phyloP scores from a whole-genome alignment of 2,329 filamentous ascomycete species.

The Plenodomus tracheiphilus region DNA sequence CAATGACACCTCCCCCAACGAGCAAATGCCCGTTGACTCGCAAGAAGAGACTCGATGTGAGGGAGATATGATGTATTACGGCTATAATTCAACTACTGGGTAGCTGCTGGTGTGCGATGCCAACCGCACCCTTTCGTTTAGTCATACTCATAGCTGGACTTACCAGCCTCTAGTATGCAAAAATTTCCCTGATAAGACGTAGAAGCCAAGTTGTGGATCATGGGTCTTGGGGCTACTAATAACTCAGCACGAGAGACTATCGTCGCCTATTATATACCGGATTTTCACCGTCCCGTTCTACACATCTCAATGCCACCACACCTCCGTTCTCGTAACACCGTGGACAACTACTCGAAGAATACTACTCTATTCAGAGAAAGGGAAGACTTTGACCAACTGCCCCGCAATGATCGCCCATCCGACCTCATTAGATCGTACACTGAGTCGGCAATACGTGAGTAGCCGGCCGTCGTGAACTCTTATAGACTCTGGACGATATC shows the following conservation, averaged over 20 bases:
- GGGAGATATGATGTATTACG: too few species aligned
- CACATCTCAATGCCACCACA: background rate
- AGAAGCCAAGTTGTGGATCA: background rate
- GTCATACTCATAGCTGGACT: too few species aligned
- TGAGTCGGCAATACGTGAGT: background rate
- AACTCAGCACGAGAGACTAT: background rate
- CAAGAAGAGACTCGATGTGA: too few species aligned
- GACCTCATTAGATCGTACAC: background rate
- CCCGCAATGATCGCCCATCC: background rate
- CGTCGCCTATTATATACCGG: background rate
- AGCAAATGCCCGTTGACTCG: too few species aligned
- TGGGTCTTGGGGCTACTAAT: background rate
- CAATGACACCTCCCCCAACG: too few species aligned
- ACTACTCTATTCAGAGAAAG: background rate
- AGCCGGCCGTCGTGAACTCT: conserved; percentile 3
- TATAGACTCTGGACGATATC: conserved; percentile 9
- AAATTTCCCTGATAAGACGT: background rate
- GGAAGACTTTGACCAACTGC: background rate
- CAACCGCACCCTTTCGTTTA: too few species aligned
- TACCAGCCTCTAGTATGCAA: too few species aligned
- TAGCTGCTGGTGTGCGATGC: too few species aligned
- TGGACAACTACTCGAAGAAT: background rate
- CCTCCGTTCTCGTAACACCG: background rate
- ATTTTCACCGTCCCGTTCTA: background rate
- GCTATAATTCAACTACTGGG: too few species aligned